Evolutionary conservation across 257 asterid genomes (phyloP).

Genomic region (Striga asiatica): DNA sequence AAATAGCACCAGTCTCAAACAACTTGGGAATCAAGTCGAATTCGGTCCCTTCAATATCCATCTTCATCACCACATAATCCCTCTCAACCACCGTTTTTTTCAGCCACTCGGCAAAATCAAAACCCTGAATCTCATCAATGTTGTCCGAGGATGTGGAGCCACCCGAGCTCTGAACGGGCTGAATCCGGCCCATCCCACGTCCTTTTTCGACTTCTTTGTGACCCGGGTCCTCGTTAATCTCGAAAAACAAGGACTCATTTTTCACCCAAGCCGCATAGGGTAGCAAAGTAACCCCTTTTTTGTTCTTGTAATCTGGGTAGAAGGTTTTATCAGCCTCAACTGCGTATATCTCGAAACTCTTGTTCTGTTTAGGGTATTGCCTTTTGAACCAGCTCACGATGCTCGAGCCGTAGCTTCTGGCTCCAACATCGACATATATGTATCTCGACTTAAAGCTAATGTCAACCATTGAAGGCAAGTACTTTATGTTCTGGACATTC

Average conservation of each 20-base stretch:
- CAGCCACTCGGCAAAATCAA: slow-evolving; percentile 89
- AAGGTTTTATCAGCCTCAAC: slow-evolving; percentile 84
- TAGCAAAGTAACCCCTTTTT: slow-evolving; percentile 71
- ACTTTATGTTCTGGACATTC: slow-evolving; percentile 61
- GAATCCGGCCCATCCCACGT: slow-evolving; percentile 93
- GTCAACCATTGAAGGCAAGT: slow-evolving; percentile 71
- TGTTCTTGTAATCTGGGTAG: slow-evolving; percentile 50
- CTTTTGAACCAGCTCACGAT: slow-evolving; percentile 97
- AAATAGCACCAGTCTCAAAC: slow-evolving; percentile 75
- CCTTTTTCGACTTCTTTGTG: slow-evolving; percentile 57
- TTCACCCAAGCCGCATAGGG: slow-evolving; percentile 97
- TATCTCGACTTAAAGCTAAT: slow-evolving; percentile 73
- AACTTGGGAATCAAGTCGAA: slow-evolving; percentile 80
- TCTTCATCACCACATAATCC: slow-evolving; percentile 92
- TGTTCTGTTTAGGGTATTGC: slow-evolving; percentile 92
- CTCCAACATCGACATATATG: slow-evolving; percentile 81
- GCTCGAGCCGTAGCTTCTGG: slow-evolving; percentile 94
- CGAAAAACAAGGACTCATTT: slow-evolving; percentile 69
- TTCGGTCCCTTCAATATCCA: slow-evolving; percentile 99
- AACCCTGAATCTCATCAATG: slow-evolving; percentile 75
- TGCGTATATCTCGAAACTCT: slow-evolving; percentile 79
- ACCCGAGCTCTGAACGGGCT: slow-evolving; percentile 54
- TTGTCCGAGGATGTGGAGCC: slow-evolving; percentile 31
- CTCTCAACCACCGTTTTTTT: slow-evolving; percentile 49
- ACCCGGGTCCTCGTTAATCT: slow-evolving; percentile 71